Conservation (phyloP, 129 eudicot genomes). For the Cynara cardunculus region DNA sequence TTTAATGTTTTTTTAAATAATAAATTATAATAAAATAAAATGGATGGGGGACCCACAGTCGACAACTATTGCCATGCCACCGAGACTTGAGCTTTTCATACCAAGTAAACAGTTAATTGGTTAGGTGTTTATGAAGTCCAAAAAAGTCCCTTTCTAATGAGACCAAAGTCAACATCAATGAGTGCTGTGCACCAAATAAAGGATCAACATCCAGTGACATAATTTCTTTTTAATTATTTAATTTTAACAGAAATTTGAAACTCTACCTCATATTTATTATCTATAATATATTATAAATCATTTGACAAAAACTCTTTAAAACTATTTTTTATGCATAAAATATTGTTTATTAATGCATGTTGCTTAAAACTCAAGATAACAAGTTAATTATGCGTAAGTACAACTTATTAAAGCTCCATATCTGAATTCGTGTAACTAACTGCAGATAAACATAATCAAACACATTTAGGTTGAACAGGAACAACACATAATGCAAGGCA, state of each 20-base stretch:
- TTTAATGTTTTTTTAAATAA: no score
- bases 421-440: no score
- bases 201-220: neutral
- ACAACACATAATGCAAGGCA: neutral
- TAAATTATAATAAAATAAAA: neutral
- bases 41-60: neutral
- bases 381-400: no score
- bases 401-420: no score
- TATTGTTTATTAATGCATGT: no score
- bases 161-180: conserved; percentile 21
- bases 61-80: neutral
- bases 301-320: no score
- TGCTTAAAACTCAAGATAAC: no score
- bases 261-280: neutral
- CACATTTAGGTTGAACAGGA: no score
- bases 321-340: no score
- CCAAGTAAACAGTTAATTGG: conserved; percentile 5
- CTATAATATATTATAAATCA: no score
- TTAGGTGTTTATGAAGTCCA: conserved; percentile 6
- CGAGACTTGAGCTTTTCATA: conserved; percentile 4
- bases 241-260: neutral
- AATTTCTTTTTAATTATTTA: neutral
- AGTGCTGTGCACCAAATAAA: conserved; percentile 18
- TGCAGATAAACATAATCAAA: no score
- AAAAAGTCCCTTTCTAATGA: conserved; percentile 7